These are phyloP conservation scores for Curvularia spicifera DNA, from an alignment of 2,329 filamentous ascomycete genomes.

Conservation along the genomic window DNA sequence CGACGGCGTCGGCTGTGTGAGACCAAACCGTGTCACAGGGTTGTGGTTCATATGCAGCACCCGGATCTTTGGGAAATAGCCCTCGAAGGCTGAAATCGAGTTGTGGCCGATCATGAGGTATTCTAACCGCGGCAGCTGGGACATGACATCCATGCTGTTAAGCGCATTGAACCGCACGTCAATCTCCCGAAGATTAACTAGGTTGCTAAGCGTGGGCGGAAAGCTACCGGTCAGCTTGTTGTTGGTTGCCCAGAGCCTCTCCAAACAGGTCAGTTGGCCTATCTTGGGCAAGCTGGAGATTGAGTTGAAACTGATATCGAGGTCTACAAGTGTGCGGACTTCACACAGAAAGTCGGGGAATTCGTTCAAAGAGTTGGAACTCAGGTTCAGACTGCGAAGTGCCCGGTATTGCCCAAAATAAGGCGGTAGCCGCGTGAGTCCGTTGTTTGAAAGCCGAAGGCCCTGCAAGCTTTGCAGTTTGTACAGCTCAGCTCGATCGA, in stretches of 20 bases:
- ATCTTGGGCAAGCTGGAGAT: conserved; percentile 82
- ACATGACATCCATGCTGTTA: conserved; percentile 84
- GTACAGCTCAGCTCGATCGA: conserved; percentile 84
- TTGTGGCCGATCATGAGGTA: conserved; percentile 92
- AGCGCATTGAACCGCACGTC: conserved; percentile 95
- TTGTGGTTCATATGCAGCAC: conserved; percentile 92
- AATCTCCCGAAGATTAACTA: conserved; percentile 83
- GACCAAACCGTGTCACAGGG: conserved; percentile 90
- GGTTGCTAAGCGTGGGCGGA: conserved; percentile 72
- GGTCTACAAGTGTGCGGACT: conserved; percentile 81
- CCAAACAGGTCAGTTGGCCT: conserved; percentile 77
- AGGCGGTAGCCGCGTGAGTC: conserved; percentile 75
- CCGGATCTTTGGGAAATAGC: conserved; percentile 83
- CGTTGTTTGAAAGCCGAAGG: conserved; percentile 93
- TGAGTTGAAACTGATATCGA: conserved; percentile 96
- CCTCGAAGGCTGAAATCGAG: conserved; percentile 85
- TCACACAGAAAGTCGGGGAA: conserved; percentile 88
- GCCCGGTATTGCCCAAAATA: conserved; percentile 83
- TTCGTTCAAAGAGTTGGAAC: conserved; percentile 85
- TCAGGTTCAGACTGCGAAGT: conserved; percentile 85
- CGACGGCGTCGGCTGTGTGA: conserved; percentile 76
- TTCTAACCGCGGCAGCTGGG: conserved; percentile 83
- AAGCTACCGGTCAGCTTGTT: conserved; percentile 82
- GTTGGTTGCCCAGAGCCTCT: conserved; percentile 94
- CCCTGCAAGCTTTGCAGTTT: conserved; percentile 79